phyloP scores from a whole-genome alignment of 345 rosid genomes.

The Dipteronia sinensis region DNA sequence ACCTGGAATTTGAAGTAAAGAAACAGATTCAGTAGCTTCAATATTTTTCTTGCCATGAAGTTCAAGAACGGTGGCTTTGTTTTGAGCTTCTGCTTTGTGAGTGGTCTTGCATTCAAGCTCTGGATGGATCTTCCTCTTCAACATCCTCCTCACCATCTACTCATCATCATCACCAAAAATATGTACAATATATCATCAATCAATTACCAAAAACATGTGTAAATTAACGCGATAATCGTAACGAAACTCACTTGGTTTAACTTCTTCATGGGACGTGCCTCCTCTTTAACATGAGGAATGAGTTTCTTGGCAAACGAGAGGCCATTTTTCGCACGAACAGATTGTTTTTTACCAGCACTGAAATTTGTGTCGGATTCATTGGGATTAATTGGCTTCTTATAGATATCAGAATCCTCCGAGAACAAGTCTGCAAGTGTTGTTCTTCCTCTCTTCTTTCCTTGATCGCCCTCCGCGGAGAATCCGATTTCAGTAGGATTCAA shows the following conservation, averaged over 20 bases:
- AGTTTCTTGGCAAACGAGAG: slow-evolving; percentile 64
- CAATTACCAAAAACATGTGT: background rate
- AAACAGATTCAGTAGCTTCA: slow-evolving; percentile 42
- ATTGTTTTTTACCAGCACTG: slow-evolving; percentile 25
- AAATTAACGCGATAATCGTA: background rate
- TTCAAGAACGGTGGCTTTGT: slow-evolving; percentile 31
- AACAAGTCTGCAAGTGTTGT: slow-evolving; percentile 83
- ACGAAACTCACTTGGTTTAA: slow-evolving; percentile 44
- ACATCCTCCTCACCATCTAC: slow-evolving; percentile 82
- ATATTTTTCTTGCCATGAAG: slow-evolving; percentile 20
- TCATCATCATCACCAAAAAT: background rate
- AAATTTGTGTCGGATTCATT: slow-evolving; percentile 24
- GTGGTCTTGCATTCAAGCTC: slow-evolving; percentile 53
- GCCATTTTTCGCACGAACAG: slow-evolving; percentile 39
- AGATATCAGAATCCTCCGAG: slow-evolving; percentile 53
- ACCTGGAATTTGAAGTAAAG: slow-evolving; percentile 56
- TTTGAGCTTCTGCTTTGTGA: slow-evolving; percentile 28
- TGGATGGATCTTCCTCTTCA: slow-evolving; percentile 91
- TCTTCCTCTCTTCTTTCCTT: slow-evolving; percentile 51
- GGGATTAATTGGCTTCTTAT: slow-evolving; percentile 33
- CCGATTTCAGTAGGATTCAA: slow-evolving; percentile 19
- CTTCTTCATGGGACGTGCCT: slow-evolving; percentile 65
- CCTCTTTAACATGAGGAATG: slow-evolving; percentile 54
- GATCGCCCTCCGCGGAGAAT: slow-evolving; percentile 25
- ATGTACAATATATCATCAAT: background rate